phyloP scores from a whole-genome alignment of 1,284 basidiomycete species.

The Flammula alnicola region DNA sequence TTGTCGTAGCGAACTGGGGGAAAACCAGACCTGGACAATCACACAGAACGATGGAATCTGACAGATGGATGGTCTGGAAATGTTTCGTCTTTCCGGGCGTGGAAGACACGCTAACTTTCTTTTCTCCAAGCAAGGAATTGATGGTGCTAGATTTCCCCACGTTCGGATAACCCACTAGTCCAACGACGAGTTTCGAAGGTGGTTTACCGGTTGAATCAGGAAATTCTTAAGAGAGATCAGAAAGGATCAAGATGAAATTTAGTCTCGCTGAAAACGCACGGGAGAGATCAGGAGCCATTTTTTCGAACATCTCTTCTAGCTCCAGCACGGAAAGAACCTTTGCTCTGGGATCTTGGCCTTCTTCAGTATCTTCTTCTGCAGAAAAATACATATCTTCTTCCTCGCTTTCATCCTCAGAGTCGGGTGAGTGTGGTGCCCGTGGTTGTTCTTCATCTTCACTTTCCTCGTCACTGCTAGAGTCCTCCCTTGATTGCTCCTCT shows the following conservation, averaged over 20 bases:
- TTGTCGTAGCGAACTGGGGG: constrained; percentile 96
- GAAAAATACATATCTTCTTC: constrained; percentile 43
- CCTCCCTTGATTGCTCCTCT: constrained; percentile 6
- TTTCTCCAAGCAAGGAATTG: constrained; percentile 93
- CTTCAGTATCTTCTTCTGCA: constrained; percentile 58
- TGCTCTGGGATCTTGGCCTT: constrained; percentile 69
- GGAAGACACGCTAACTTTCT: constrained; percentile 97
- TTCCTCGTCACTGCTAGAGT: constrained; percentile 4
- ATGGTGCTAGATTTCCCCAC: constrained; percentile 98
- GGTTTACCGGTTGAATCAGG: constrained; percentile 62
- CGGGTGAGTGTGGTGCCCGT: constrained; percentile 15
- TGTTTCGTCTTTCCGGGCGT: constrained; percentile 99
- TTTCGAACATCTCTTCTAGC: constrained; percentile 86
- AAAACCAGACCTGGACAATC: constrained; percentile 99
- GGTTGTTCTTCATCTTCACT: constrained; percentile 10
- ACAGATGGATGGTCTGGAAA: constrained; percentile 97
- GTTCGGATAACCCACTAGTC: constrained; percentile 98
- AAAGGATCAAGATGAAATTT: background rate
- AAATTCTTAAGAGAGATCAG: constrained; percentile 56
- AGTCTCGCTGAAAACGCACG: constrained; percentile 48
- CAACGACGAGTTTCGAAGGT: constrained; percentile 81
- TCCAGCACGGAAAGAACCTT: constrained; percentile 88
- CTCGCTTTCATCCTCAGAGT: constrained; percentile 31
- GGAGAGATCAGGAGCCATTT: constrained; percentile 77
- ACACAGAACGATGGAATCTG: constrained; percentile 88